These are phyloP conservation scores for Talaromyces rugulosus DNA, from an alignment of 2,329 filamentous ascomycete species.

Conservation along the genomic window DNA sequence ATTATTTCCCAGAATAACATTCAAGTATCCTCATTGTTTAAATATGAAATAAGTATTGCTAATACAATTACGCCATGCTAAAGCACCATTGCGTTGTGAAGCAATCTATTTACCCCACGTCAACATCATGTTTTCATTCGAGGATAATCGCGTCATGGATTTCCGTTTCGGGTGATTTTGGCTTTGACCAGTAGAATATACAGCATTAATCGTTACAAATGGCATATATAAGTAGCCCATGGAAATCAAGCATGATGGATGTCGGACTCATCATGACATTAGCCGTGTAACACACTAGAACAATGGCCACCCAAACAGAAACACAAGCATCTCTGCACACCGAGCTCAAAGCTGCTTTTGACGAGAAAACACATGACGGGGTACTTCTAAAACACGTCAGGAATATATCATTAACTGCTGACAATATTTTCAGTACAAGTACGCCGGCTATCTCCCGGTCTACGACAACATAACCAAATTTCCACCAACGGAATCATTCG, in stretches of 20 bases:
- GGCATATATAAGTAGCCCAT: neutral
- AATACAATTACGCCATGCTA: neutral
- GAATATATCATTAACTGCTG: neutral
- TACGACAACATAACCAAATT: constrained; percentile 27
- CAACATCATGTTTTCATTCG: neutral
- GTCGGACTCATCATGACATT: neutral
- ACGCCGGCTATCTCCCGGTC: constrained; percentile 20
- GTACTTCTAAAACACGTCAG: neutral
- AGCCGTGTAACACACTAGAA: neutral
- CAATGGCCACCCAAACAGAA: neutral
- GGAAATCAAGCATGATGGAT: neutral
- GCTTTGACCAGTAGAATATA: neutral
- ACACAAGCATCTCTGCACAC: neutral
- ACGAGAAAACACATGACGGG: neutral
- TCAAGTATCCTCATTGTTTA: neutral
- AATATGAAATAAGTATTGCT: neutral
- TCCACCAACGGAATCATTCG: constrained; percentile 37
- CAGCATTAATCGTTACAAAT: too few relatives aligned
- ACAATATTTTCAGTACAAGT: constrained; percentile 12
- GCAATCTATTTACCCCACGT: neutral
- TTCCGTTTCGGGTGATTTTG: neutral
- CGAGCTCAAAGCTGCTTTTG: neutral
- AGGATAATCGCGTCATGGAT: neutral
- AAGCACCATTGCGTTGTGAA: neutral
- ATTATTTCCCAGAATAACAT: neutral